Conservation (phyloP, 331 rosid species). For the Cydonia oblonga region DNA sequence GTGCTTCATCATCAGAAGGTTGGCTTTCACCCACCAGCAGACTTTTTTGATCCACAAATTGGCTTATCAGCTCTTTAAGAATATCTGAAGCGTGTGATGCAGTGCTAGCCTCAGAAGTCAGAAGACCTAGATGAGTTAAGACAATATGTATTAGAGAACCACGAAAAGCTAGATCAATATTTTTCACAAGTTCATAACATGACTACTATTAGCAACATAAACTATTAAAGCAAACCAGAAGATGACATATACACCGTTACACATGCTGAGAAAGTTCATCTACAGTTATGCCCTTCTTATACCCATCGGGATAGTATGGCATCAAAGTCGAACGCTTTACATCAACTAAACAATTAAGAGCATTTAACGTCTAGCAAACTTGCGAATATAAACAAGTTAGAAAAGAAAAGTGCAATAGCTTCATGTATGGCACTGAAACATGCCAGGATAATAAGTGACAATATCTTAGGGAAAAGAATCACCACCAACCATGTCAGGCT, state of each 20-base stretch:
- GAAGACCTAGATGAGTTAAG: conserved; percentile 51
- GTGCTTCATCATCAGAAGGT: conserved; percentile 22
- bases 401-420: neutral
- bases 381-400: no score
- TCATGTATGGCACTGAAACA: neutral
- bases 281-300: neutral
- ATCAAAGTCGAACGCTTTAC: neutral
- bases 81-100: conserved; percentile 60
- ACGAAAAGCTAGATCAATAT: neutral
- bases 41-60: conserved; percentile 25
- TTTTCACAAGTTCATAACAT: neutral
- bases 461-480: neutral
- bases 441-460: neutral
- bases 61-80: conserved; percentile 50
- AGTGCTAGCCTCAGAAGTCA: conserved; percentile 43
- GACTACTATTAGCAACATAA: neutral
- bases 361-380: neutral
- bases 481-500: neutral
- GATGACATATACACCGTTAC: neutral
- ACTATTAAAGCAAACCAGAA: neutral
- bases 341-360: neutral
- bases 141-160: conserved; percentile 26
- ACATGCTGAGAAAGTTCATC: neutral
- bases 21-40: conserved; percentile 20
- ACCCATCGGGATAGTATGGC: neutral